These are phyloP conservation scores for Crucihimalaya himalaica DNA, from an alignment of 345 rosid species.

Conservation along the genomic window DNA sequence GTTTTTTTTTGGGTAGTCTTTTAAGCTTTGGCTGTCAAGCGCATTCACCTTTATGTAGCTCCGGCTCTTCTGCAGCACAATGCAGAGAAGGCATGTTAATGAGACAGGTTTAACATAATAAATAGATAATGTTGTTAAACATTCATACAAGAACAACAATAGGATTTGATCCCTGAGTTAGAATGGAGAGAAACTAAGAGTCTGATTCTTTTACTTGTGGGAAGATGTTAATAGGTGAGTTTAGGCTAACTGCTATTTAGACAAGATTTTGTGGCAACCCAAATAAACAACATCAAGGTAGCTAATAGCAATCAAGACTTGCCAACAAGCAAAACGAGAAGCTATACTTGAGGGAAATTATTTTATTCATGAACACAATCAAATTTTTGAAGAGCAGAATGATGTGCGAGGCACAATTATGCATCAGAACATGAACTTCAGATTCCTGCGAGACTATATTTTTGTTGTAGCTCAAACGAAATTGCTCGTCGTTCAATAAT, in stretches of 20 bases:
- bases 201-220: no score
- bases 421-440: not conserved
- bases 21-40: conserved; percentile 18
- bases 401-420: conserved; percentile 4
- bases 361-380: not conserved
- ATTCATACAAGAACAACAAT: conserved; percentile 10
- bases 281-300: not conserved
- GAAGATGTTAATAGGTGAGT: no score
- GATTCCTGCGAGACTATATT: conserved; percentile 7
- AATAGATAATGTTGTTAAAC: not conserved
- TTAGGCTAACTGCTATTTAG: not conserved
- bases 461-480: not conserved
- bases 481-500: not conserved
- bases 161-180: no score
- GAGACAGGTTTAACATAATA: not conserved
- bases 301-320: conserved; percentile 5
- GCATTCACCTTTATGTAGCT: conserved; percentile 11
- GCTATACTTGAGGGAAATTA: not conserved
- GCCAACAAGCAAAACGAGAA: conserved; percentile 1
- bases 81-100: conserved; percentile 4
- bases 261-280: not conserved
- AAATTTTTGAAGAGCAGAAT: not conserved
- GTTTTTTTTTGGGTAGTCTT: not conserved
- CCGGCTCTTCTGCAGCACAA: conserved; percentile 28
- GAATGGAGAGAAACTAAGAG: no score